Base-by-base conservation (phyloP, 176 grass and related monocot genomes). In the Ananas comosus region DNA sequence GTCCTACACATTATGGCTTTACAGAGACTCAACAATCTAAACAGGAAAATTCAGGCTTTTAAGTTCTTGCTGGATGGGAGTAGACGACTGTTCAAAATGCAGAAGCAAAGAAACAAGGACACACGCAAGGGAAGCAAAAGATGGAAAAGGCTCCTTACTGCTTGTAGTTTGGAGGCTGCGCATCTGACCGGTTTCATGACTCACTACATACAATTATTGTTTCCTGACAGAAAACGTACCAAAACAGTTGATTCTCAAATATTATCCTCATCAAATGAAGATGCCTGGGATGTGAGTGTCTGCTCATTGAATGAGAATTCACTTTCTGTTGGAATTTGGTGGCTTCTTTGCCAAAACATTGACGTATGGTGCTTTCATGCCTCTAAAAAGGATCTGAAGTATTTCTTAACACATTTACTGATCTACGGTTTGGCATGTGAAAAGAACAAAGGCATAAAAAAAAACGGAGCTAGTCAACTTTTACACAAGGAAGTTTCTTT, bases 281-380 rank as follows among this genome's bases (percentile, higher is more conserved):
- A 14, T 76, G 74, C 73, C 56, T 92, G 81, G 84, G 81, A 84
- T 86, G 70, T 81, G 50, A 76, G 81, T 71, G 17, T 90, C 69
- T 89, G 86, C 71, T 96, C 83, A 33, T 82, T 85, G 69, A 68
- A 90, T 85, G 72, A 80, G 74, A 70, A 28, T 63, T 90, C 80
- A 66, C 80, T 97, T 67, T 71, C 78, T 64, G 51, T 76, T 81
- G 80, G 76, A 85, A 78, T 91, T 83, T 97, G 94, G 94, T 64
- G 14, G 52, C 79, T 90, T 79, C 79, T 97, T 16, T 90, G 86
- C 79, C 79, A 74, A 56, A 93, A 97, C 77, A 83, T 97, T 81
- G 87, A 97, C 79, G 74, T 93, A 77, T 97, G 94, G 94, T 76
- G 74, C 74, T 27, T 74, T 47, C 81, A 92, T 90, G 84, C 80